Conservation (phyloP, 2,329 filamentous ascomycete species). For the Hirsutella rhossiliensis region DNA sequence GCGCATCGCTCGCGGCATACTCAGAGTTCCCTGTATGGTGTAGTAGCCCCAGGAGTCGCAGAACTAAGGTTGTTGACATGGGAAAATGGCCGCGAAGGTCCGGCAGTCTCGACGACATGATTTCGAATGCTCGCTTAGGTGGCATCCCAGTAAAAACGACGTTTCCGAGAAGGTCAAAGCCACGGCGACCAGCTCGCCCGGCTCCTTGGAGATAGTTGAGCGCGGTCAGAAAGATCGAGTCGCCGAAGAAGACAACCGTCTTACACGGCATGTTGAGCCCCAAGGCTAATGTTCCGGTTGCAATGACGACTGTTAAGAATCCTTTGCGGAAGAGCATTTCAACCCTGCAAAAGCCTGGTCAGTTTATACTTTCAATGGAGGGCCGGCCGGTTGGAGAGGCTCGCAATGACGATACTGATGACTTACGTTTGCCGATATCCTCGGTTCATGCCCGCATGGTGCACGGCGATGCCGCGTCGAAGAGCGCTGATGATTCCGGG, state of each 20-base stretch:
- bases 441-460: constrained; percentile 71
- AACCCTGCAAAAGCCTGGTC: constrained; percentile 26
- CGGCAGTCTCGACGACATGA: constrained; percentile 62
- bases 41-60: constrained; percentile 56
- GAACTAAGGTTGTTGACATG: constrained; percentile 58
- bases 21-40: constrained; percentile 51
- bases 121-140: constrained; percentile 47
- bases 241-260: constrained; percentile 65
- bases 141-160: constrained; percentile 64
- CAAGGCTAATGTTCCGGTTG: constrained; percentile 63
- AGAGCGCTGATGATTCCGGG: constrained; percentile 48
- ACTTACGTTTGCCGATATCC: constrained; percentile 56
- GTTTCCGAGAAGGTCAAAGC: constrained; percentile 71
- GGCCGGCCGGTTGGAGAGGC: neutral
- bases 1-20: constrained; percentile 51
- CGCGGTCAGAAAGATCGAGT: constrained; percentile 60
- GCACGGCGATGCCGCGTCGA: constrained; percentile 58
- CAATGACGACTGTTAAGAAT: constrained; percentile 58
- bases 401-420: neutral
- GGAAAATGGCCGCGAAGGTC: constrained; percentile 70
- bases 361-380: neutral
- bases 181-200: constrained; percentile 67
- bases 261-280: constrained; percentile 81
- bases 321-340: constrained; percentile 66
- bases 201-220: constrained; percentile 68